Evolutionary conservation across 1,284 basidiomycete species (phyloP), one percentile per base, ranked within the genome.

Genomic region (Rhodotorula mucilaginosa): DNA sequence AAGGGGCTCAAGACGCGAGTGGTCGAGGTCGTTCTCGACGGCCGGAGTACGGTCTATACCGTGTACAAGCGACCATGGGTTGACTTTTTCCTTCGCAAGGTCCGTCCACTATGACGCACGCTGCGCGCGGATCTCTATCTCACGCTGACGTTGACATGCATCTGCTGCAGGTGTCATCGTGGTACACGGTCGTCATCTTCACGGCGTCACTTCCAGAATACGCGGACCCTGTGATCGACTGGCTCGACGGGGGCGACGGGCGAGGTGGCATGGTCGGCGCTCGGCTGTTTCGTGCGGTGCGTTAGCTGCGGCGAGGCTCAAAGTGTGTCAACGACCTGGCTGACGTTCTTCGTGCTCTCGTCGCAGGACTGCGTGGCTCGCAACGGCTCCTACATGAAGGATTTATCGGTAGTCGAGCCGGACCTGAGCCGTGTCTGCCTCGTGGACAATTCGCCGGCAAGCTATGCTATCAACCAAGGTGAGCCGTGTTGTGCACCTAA

Each of bases 131-230:
- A 56, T 47, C 26, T 16, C 7, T 12, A 5, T 26, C 16, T n/a
- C n/a, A 23, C 21, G 13, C 12, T 26, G 52, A 29, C 18, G 12
- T 5, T 52, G 31, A 62, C 23, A 21, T 18, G 2, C 23, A 10
- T 13, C 7, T n/a, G 19, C 12, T 16, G 23, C 79, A 97, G 93
- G 97, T 98, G 58, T 95, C 96, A 34, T 86, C 89, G 56, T 99
- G 96, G 96, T 99, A 99, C 83, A 97, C 95, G 2, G 88, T 99
- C 67, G 95, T 99, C 67, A 92, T 99, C 75, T 99, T 96, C 82
- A 99, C 96, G 26, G 97, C 96, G 2, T 97, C 94, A 10, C 93
- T 99, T 89, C 91, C 94, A 79, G 96, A 99, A 82, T 99, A 99
- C 81, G 96, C 96, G 69, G 96, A 99, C 83, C 96, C 97, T 0